Evolutionary conservation across 2,329 filamentous ascomycete species (phyloP).

Genomic region (Amphichorda felina): DNA sequence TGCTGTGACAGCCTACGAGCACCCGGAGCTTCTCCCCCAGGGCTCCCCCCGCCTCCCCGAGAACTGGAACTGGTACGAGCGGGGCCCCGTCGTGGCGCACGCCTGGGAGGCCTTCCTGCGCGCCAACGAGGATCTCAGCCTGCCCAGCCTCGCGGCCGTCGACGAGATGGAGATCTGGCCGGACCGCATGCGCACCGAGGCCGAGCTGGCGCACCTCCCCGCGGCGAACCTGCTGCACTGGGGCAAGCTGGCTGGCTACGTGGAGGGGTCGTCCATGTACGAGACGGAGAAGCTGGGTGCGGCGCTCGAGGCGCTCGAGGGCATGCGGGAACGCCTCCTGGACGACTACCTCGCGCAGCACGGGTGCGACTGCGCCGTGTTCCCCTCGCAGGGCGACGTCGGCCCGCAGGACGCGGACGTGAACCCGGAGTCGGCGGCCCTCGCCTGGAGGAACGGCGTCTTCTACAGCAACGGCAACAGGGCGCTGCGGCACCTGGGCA

Average conservation of each 20-base stretch:
- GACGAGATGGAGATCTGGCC: constrained; percentile 25
- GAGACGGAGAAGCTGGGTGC: constrained; percentile 26
- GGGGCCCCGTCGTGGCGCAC: constrained; percentile 7
- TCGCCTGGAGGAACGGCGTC: constrained; percentile 22
- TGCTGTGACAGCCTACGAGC: constrained; percentile 31
- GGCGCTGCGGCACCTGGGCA: constrained; percentile 12
- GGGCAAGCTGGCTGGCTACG: constrained; percentile 8
- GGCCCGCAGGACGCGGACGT: constrained; percentile 33
- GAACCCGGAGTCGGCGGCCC: constrained; percentile 7
- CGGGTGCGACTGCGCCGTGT: constrained; percentile 31
- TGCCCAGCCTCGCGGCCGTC: constrained; percentile 22
- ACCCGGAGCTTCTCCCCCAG: constrained; percentile 25
- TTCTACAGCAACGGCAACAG: constrained; percentile 8
- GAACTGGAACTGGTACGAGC: constrained; percentile 27
- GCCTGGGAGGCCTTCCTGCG: constrained; percentile 9
- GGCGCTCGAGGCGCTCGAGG: constrained; percentile 32
- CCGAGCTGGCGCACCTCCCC: constrained; percentile 8
- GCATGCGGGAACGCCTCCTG: constrained; percentile 31
- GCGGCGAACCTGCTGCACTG: constrained; percentile 9
- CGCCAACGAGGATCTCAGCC: constrained; percentile 24
- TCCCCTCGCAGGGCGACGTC: constrained; percentile 37
- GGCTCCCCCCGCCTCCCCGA: constrained; percentile 20
- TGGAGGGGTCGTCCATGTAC: constrained; percentile 16
- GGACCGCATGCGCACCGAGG: constrained; percentile 8
- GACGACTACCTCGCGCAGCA: constrained; percentile 36